phyloP scores from a whole-genome alignment of 2,329 filamentous ascomycete genomes.

The Graphilbum sp. region DNA sequence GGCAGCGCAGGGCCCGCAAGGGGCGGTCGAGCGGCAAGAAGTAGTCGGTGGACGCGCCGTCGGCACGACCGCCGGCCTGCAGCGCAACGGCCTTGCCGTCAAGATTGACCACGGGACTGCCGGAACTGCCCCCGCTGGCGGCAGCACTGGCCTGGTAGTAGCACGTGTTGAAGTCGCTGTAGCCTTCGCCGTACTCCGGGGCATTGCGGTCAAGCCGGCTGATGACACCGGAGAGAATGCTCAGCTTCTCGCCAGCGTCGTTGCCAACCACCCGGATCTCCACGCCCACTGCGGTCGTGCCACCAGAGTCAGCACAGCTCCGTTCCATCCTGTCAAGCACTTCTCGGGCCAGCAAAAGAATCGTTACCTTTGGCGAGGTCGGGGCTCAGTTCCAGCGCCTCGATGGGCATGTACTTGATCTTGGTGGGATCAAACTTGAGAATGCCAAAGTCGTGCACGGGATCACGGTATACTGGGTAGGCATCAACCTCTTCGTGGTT shows the following conservation, averaged over 20 bases:
- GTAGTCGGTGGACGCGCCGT: conserved; percentile 94
- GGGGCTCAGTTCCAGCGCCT: conserved; percentile 63
- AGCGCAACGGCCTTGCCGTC: conserved; percentile 83
- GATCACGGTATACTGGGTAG: conserved; percentile 91
- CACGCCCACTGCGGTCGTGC: conserved; percentile 52
- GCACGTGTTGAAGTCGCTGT: conserved; percentile 90
- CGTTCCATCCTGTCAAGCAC: too few species aligned
- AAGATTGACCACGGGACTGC: conserved; percentile 91
- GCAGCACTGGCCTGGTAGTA: conserved; percentile 98
- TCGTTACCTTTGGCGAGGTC: conserved; percentile 59
- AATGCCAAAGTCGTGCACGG: conserved; percentile 96
- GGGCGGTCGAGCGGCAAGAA: conserved; percentile 90
- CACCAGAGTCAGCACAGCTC: too few species aligned
- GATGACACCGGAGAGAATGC: conserved; percentile 93
- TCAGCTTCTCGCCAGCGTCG: conserved; percentile 95
- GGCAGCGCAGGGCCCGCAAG: conserved; percentile 68
- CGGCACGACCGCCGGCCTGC: conserved; percentile 83
- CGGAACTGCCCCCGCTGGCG: conserved; percentile 88
- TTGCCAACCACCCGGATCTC: conserved; percentile 97
- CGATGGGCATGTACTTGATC: conserved; percentile 93
- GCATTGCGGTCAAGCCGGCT: conserved; percentile 92
- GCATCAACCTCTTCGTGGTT: conserved; percentile 97
- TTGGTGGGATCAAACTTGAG: conserved; percentile 88
- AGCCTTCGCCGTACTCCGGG: conserved; percentile 93
- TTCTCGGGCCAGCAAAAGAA: too few species aligned